Percentiles rank a stretch among this genome's conserved stretches.
Evolutionary conservation across 2,329 filamentous ascomycete species (phyloP).

Genomic region (Colletotrichum chlorophyti): DNA sequence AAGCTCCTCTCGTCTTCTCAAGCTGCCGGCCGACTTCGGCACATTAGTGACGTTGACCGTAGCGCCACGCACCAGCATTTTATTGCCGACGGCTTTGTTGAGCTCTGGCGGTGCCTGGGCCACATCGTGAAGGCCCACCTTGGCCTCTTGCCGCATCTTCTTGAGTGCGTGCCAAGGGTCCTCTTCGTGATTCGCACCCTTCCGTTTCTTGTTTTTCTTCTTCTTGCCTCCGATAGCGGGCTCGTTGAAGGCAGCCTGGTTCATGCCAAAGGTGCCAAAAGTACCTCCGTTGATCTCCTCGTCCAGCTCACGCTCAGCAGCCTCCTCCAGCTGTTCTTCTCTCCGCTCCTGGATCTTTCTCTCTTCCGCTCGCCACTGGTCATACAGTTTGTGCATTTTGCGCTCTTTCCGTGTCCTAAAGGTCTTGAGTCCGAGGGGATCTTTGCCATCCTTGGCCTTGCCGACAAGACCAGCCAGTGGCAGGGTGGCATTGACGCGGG

Average conservation of each 20-base stretch:
- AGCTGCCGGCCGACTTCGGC: conserved; percentile 46
- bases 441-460: conserved; percentile 68
- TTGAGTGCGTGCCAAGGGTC: conserved; percentile 83
- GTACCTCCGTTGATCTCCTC: conserved; percentile 59
- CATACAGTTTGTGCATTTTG: conserved; percentile 80
- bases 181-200: conserved; percentile 57
- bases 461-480: conserved; percentile 75
- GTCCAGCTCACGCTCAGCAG: conserved; percentile 68
- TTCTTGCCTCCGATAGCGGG: conserved; percentile 52
- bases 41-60: conserved; percentile 43
- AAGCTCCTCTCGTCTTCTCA: conserved; percentile 47
- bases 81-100: conserved; percentile 51
- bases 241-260: conserved; percentile 45
- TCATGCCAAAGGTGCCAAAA: conserved; percentile 34
- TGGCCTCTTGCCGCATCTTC: conserved; percentile 65
- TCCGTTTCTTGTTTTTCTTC: conserved; percentile 51
- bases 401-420: conserved; percentile 83
- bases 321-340: conserved; percentile 70
- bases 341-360: conserved; percentile 67
- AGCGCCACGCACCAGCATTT: conserved; percentile 41
- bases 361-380: conserved; percentile 77
- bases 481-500: conserved; percentile 83
- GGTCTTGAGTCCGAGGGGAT: conserved; percentile 70
- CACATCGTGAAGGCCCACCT: conserved; percentile 61
- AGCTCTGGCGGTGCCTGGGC: conserved; percentile 80